A percentile compares a stretch with the other conserved stretches of the same genome.
Evolutionary conservation across 2,329 filamentous ascomycete genomes (phyloP).

Genomic region (Aspergillus ochraceoroseus): DNA sequence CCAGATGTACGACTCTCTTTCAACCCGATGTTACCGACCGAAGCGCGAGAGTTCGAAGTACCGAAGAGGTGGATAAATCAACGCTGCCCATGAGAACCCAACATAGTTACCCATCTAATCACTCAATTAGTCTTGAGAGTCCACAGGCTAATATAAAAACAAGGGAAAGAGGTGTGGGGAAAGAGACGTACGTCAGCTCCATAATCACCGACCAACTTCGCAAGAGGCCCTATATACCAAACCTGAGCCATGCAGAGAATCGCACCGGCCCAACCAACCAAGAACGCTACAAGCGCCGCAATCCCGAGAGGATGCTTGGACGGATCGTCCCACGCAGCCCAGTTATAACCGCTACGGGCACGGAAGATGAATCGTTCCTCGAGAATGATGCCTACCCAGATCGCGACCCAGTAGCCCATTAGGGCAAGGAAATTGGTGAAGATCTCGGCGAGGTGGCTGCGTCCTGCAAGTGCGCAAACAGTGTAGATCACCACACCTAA

Average conservation of each 20-base stretch:
- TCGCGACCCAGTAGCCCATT: slow-evolving; percentile 66
- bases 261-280: slow-evolving; percentile 61
- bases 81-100: slow-evolving; percentile 55
- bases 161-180: background rate
- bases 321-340: slow-evolving; percentile 57
- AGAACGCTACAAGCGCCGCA: slow-evolving; percentile 57
- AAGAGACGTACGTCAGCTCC: slow-evolving; percentile 51
- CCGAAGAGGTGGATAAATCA: slow-evolving; percentile 54
- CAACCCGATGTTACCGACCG: slow-evolving; percentile 42
- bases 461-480: slow-evolving; percentile 60
- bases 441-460: slow-evolving; percentile 57
- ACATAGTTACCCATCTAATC: slow-evolving; percentile 55
- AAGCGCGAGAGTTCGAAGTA: slow-evolving; percentile 50
- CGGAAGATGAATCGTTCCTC: slow-evolving; percentile 61
- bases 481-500: slow-evolving; percentile 59
- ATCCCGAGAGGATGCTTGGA: slow-evolving; percentile 58
- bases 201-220: slow-evolving; percentile 53
- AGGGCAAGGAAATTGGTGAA: slow-evolving; percentile 66
- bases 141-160: background rate
- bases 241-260: slow-evolving; percentile 65
- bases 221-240: slow-evolving; percentile 64
- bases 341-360: slow-evolving; percentile 50
- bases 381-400: slow-evolving; percentile 58
- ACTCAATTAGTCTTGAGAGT: background rate
- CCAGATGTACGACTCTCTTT: too few species aligned